Conservation (phyloP, 2,329 filamentous ascomycete species). For the Diaporthe caulivora region DNA sequence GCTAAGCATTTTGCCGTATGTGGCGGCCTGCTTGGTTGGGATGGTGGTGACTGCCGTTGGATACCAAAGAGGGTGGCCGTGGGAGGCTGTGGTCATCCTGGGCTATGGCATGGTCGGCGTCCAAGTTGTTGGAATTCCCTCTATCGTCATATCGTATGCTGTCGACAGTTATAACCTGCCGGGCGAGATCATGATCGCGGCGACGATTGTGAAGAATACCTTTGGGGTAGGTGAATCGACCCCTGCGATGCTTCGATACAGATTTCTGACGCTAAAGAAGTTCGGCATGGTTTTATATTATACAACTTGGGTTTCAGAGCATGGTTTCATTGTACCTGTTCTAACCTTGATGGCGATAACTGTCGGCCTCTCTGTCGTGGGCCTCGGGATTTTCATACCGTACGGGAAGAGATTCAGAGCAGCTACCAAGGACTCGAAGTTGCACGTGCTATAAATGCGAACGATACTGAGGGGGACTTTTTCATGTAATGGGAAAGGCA, state of each 20-base stretch:
- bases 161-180: conserved; percentile 71
- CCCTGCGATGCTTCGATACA: neutral
- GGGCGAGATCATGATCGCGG: conserved; percentile 70
- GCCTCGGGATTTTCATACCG: conserved; percentile 46
- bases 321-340: conserved; percentile 46
- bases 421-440: conserved; percentile 47
- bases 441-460: conserved; percentile 44
- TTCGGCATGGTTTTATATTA: conserved; percentile 49
- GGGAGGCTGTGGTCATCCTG: conserved; percentile 59
- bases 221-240: conserved; percentile 49
- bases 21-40: conserved; percentile 56
- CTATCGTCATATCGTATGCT: conserved; percentile 68
- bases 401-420: conserved; percentile 48
- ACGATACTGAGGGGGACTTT: neutral
- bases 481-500: neutral
- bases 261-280: conserved; percentile 36
- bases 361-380: conserved; percentile 44
- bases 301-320: conserved; percentile 46
- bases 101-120: conserved; percentile 54
- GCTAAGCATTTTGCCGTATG: conserved; percentile 56
- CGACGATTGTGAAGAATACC: conserved; percentile 73
- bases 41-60: conserved; percentile 60
- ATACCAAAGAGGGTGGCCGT: conserved; percentile 59
- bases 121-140: conserved; percentile 62
- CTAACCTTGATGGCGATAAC: conserved; percentile 47